Conservation (phyloP, 2,329 filamentous ascomycete species). For the Colletotrichum navitas region DNA sequence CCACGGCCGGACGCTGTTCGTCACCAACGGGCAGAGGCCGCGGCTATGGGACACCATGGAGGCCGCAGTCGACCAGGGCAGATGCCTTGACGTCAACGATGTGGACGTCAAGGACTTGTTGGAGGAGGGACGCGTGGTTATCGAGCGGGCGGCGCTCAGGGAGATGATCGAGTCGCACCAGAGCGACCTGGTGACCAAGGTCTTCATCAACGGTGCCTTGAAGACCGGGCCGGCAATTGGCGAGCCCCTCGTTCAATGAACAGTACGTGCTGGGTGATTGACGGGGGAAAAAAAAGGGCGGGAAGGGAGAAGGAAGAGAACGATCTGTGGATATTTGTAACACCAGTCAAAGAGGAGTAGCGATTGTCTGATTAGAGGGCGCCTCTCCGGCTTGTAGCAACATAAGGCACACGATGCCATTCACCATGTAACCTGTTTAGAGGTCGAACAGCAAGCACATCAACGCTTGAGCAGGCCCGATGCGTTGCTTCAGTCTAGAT, state of each 20-base stretch:
- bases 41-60: constrained; percentile 77
- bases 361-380: constrained; percentile 29
- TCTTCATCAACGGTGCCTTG: constrained; percentile 59
- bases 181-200: constrained; percentile 69
- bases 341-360: constrained; percentile 34
- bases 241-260: constrained; percentile 45
- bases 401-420: constrained; percentile 36
- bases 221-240: constrained; percentile 52
- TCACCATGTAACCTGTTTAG: constrained; percentile 10
- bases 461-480: neutral
- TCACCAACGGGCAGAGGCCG: constrained; percentile 72
- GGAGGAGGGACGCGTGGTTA: constrained; percentile 84
- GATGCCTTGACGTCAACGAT: constrained; percentile 77
- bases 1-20: constrained; percentile 79
- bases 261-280: neutral
- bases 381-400: constrained; percentile 40
- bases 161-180: constrained; percentile 80
- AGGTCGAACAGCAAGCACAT: neutral
- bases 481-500: neutral
- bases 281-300: neutral
- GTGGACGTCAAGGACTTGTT: constrained; percentile 97
- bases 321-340: constrained; percentile 33
- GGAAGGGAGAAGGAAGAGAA: neutral
- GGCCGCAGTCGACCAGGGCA: constrained; percentile 73
- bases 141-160: constrained; percentile 85